phyloP scores from a whole-genome alignment of 495 filamentous ascomycete genomes.

The Ramalina intermedia region DNA sequence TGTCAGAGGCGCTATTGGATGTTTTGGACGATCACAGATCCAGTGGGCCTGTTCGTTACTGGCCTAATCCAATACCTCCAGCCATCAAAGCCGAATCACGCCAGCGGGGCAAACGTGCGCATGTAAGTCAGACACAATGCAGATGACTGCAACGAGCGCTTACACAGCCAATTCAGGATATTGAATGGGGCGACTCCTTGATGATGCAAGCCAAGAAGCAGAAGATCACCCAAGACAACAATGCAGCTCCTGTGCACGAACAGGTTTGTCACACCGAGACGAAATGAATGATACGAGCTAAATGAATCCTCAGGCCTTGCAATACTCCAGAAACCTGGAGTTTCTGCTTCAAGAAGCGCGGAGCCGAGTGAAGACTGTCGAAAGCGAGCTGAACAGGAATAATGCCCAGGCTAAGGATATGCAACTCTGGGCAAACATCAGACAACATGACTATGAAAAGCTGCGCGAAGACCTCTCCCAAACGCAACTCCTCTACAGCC shows the following conservation, averaged over 20 bases:
- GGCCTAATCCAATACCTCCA: conserved; percentile 2
- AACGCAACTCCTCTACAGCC: neutral
- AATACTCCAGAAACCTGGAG: neutral
- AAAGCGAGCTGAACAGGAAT: conserved; percentile 1
- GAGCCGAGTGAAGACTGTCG: neutral
- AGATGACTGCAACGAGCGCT: neutral
- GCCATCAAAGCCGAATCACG: neutral
- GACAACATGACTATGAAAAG: conserved; percentile 15
- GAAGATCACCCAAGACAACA: conserved; percentile 6
- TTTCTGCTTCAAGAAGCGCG: neutral
- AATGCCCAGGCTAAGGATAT: neutral
- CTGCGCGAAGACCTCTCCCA: conserved; percentile 17
- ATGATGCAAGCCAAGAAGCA: conserved; percentile 10
- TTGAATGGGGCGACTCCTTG: conserved; percentile 7
- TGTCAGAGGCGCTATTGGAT: conserved; percentile 8
- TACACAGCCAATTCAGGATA: conserved; percentile 4
- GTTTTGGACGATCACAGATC: conserved; percentile 2
- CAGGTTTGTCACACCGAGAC: conserved; percentile 1
- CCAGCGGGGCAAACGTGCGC: conserved; percentile 5
- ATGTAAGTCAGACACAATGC: neutral
- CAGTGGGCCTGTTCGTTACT: conserved; percentile 6
- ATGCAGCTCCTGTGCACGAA: neutral
- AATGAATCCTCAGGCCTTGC: neutral
- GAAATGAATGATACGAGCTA: neutral
- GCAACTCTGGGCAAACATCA: neutral